A percentile compares a stretch with the other conserved stretches of the same genome.
Evolutionary conservation across 169 alveolate species (phyloP).

Genomic region (Plasmodium cynomolgi): DNA sequence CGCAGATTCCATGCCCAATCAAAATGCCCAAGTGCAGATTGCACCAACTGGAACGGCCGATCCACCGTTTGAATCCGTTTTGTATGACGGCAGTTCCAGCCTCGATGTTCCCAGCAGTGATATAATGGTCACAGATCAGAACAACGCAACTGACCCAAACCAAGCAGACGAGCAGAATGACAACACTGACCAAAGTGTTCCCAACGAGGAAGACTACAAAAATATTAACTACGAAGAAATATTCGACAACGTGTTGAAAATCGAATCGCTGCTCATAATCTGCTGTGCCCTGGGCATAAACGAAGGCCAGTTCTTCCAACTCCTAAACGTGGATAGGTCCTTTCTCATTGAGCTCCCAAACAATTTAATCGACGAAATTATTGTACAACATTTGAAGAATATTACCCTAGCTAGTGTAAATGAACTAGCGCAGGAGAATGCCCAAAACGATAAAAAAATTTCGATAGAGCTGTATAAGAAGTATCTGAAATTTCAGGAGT

Average conservation of each 20-base stretch:
- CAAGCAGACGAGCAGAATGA: background rate
- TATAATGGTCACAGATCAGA: background rate
- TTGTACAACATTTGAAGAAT: constrained; percentile 61
- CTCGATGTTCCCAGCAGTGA: background rate
- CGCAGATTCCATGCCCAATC: background rate
- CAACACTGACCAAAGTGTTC: background rate
- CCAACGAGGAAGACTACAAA: constrained; percentile 52
- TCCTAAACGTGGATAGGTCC: constrained; percentile 67
- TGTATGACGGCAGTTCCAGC: background rate
- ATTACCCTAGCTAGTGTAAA: constrained; percentile 26
- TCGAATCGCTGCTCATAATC: constrained; percentile 67
- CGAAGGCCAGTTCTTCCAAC: constrained; percentile 53
- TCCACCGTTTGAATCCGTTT: background rate
- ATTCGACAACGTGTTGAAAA: constrained; percentile 50
- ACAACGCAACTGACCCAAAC: background rate
- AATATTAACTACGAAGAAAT: constrained; percentile 65
- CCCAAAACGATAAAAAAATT: constrained; percentile 21
- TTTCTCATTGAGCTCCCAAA: constrained; percentile 57
- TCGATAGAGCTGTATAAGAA: constrained; percentile 49
- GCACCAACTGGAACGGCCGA: background rate
- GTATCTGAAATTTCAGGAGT: constrained; percentile 49
- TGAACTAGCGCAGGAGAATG: constrained; percentile 48
- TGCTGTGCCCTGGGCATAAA: constrained; percentile 71
- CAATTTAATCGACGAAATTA: constrained; percentile 66
- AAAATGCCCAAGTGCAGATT: background rate